phyloP scores from a whole-genome alignment of 2,329 filamentous ascomycete species.

The Graphium sp. region DNA sequence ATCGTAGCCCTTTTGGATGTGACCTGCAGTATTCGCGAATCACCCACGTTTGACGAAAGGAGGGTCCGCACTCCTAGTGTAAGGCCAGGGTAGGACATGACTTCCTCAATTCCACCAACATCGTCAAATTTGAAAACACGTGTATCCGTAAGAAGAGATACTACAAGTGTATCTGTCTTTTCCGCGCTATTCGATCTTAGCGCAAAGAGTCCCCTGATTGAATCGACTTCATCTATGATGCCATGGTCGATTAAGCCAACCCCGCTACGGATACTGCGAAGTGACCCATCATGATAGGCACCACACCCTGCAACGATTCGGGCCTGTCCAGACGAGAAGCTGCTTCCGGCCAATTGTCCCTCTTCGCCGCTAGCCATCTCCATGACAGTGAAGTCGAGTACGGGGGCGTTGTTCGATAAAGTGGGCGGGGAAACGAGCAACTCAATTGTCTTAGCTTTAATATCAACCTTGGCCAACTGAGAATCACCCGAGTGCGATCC shows the following conservation, averaged over 20 bases:
- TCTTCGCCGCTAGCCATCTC: slow-evolving; percentile 79
- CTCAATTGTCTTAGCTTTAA: slow-evolving; percentile 28
- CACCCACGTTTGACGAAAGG: slow-evolving; percentile 46
- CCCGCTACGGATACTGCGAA: slow-evolving; percentile 83
- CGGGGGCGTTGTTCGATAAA: slow-evolving; percentile 62
- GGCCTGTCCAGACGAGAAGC: slow-evolving; percentile 90
- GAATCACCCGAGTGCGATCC: slow-evolving; percentile 90
- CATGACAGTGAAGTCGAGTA: slow-evolving; percentile 90
- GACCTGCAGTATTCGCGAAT: slow-evolving; percentile 56
- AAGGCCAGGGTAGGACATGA: slow-evolving; percentile 60
- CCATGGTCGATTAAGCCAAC: slow-evolving; percentile 83
- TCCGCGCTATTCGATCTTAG: slow-evolving; percentile 32
- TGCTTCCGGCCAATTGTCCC: slow-evolving; percentile 58
- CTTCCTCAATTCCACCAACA: slow-evolving; percentile 70
- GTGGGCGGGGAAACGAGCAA: slow-evolving; percentile 53
- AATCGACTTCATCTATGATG: slow-evolving; percentile 60
- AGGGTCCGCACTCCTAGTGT: slow-evolving; percentile 56
- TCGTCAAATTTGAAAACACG: slow-evolving; percentile 62
- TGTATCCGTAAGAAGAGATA: slow-evolving; percentile 72
- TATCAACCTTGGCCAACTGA: slow-evolving; percentile 52
- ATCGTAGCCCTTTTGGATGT: slow-evolving; percentile 48
- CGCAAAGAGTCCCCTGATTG: slow-evolving; percentile 58
- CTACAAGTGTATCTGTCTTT: slow-evolving; percentile 53
- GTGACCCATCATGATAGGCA: slow-evolving; percentile 71
- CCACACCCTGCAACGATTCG: slow-evolving; percentile 87